These are phyloP conservation scores for Acacia acuminata DNA, from an alignment of 306 rosid species.

Conservation along the genomic window DNA sequence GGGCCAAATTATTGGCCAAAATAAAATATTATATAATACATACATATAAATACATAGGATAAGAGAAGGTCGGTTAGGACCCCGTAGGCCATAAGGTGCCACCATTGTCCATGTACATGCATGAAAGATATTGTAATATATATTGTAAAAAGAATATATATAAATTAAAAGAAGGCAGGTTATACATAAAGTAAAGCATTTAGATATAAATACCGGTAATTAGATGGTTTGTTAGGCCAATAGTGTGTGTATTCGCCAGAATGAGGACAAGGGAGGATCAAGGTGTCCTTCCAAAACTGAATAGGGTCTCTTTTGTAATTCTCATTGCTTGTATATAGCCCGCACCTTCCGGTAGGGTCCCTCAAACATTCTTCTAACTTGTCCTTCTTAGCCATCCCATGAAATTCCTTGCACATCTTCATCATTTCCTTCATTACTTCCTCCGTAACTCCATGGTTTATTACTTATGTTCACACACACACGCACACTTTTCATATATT, in stretches of 20 bases:
- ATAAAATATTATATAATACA: no score
- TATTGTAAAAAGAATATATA: background rate
- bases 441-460: constrained; percentile 68
- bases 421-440: constrained; percentile 44
- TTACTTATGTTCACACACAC: constrained; percentile 34
- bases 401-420: constrained; percentile 58
- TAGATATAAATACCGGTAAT: constrained; percentile 35
- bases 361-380: constrained; percentile 58
- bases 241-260: constrained; percentile 43
- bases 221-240: constrained; percentile 74
- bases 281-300: constrained; percentile 73
- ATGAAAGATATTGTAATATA: background rate
- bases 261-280: constrained; percentile 62
- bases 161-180: background rate
- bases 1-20: no score
- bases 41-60: no score
- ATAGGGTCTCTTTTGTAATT: constrained; percentile 39
- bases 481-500: background rate
- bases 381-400: constrained; percentile 58
- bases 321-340: constrained; percentile 66
- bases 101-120: background rate
- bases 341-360: constrained; percentile 58
- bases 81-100: no score
- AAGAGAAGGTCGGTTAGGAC: no score
- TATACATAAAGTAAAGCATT: background rate